Evolutionary conservation across 2,329 filamentous ascomycete genomes (phyloP), one percentile per base, ranked within the genome.

Genomic region (Zasmidium cellare): DNA sequence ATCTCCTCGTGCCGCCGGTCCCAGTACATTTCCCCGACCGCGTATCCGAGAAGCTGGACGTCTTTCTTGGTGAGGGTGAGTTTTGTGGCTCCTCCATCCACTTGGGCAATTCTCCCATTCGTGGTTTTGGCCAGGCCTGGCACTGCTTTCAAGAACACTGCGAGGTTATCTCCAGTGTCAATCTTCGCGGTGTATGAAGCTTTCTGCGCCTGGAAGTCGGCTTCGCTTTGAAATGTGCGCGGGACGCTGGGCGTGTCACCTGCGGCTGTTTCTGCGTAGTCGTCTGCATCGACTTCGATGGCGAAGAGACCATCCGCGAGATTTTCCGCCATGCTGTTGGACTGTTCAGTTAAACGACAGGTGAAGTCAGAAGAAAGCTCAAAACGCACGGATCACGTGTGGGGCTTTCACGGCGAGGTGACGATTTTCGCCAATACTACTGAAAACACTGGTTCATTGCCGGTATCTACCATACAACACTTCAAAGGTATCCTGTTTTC

Each of bases 21-120:
- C 60, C 82, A 78, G 35, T 80, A 80, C 76, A 88, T 84, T 49
- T 87, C 80, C 9, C 80, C 77, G 24, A 86, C 71, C 53, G 86
- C 85, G 7, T 80, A 81, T 28, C 75, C 73, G 46, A 84, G 77
- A 57, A 72, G 56, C 46, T 67, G 64, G 9, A 67, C 57, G 1
- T 71, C 64, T 38, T 66, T 67, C 60, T 71, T 73, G 46, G 63
- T 56, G 38, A 73, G 59, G 46, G 60, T 64, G 2, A 61, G 44
- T 19, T 66, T 64, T 7, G 19, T 22, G 25, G 23, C 5, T 24
- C 19, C 16, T 41, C 24, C 14, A 12, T 48, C 12, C 51, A 31
- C 7, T 6, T 6, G 7, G 7, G 11, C 35, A 18, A n/a, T 2
- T n/a, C 9, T 28, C 25, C 5, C 25, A 28, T 28, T 11, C 11